Conservation (phyloP, 805 yeast genomes). For the Saccharomycopsis amapae region DNA sequence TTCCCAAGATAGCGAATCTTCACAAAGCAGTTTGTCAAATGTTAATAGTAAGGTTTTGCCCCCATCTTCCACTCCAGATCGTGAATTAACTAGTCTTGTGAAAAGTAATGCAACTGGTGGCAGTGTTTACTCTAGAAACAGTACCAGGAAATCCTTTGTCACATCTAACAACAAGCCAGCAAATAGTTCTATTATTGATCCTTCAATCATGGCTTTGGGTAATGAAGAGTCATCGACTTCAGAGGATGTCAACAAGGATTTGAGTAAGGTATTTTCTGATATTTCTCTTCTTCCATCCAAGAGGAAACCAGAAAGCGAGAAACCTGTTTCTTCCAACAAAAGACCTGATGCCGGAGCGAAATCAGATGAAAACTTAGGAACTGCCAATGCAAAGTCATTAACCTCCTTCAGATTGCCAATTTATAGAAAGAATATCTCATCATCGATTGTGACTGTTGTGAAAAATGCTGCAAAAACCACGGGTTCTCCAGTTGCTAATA, state of each 20-base stretch:
- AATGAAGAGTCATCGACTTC: background rate
- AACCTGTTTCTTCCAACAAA: background rate
- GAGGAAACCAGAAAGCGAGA: background rate
- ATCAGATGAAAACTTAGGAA: background rate
- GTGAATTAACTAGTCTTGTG: constrained; percentile 10
- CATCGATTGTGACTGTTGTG: background rate
- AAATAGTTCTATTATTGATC: constrained; percentile 1
- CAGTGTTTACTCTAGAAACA: constrained; percentile 1
- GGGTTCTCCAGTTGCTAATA: background rate
- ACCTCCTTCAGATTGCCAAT: constrained; percentile 17
- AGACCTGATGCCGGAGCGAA: background rate
- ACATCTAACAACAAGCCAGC: background rate
- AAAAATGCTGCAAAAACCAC: background rate
- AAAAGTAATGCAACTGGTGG: constrained; percentile 3
- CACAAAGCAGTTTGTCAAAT: background rate
- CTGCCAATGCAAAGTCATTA: background rate
- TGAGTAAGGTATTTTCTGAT: constrained; percentile 5
- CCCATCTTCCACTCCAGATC: constrained; percentile 12
- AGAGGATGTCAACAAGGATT: constrained; percentile 4
- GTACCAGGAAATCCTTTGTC: no score
- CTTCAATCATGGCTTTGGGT: background rate
- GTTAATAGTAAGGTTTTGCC: constrained; percentile 3
- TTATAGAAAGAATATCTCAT: background rate
- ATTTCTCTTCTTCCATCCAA: constrained; percentile 22
- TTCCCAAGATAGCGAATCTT: constrained; percentile 18